Conservation (phyloP, 805 yeast genomes). For the Starmerella powellii region DNA sequence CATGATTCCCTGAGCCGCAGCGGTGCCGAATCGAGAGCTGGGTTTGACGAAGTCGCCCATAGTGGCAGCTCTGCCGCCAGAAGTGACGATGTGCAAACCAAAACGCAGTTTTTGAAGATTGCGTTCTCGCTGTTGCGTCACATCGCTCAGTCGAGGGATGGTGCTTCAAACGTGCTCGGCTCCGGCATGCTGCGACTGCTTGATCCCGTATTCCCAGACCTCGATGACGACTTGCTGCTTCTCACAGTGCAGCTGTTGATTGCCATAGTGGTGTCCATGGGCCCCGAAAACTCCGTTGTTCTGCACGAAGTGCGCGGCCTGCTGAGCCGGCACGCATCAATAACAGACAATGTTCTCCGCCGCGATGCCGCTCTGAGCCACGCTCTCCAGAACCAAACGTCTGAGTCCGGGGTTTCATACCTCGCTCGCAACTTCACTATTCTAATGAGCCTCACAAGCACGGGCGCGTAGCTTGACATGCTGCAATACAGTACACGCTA, state of each 20-base stretch:
- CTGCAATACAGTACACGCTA: not conserved
- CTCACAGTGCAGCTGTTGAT: constrained; percentile 64
- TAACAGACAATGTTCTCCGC: constrained; percentile 2
- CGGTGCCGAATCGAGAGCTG: too few species aligned
- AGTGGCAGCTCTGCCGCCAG: too few species aligned
- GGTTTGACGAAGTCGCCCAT: too few species aligned
- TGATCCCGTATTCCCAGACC: constrained; percentile 42
- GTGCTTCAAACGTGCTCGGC: constrained; percentile 67
- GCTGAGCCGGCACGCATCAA: constrained; percentile 36
- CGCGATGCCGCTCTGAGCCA: constrained; percentile 5
- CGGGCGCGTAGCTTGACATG: not conserved
- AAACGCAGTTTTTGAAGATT: constrained; percentile 34
- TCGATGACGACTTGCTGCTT: constrained; percentile 50
- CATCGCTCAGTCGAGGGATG: constrained; percentile 61
- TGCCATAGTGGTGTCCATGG: constrained; percentile 60
- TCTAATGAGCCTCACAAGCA: not conserved
- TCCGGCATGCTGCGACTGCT: constrained; percentile 58
- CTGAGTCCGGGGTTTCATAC: constrained; percentile 1
- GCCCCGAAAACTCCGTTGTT: constrained; percentile 57
- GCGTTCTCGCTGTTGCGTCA: constrained; percentile 57
- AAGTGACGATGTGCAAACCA: too few species aligned
- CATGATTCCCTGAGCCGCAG: too few species aligned
- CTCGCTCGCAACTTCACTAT: constrained; percentile 4
- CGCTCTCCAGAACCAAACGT: constrained; percentile 2
- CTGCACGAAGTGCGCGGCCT: constrained; percentile 42